phyloP scores from a whole-genome alignment of 192 early-diverging fungal genomes.

The Coemansia sp. region DNA sequence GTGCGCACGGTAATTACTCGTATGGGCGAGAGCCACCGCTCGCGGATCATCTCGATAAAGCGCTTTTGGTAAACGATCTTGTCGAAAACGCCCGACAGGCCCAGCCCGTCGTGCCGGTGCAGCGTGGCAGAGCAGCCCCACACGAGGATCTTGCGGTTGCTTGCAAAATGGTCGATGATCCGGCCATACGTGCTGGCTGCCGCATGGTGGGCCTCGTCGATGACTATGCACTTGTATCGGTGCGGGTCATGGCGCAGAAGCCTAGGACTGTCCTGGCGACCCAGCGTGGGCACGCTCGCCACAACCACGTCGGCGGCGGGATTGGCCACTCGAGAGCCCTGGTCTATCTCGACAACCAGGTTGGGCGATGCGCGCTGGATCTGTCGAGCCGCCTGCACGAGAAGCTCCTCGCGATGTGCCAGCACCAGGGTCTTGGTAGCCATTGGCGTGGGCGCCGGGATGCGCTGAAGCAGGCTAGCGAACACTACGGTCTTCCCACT shows the following conservation, averaged over 20 bases:
- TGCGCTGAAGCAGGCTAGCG: conserved; percentile 69
- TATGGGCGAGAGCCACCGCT: conserved; percentile 72
- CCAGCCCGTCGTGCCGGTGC: conserved; percentile 77
- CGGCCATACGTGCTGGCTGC: conserved; percentile 70
- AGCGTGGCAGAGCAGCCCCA: conserved; percentile 96
- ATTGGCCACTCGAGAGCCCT: conserved; percentile 60
- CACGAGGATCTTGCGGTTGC: conserved; percentile 54
- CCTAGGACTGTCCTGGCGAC: conserved; percentile 46
- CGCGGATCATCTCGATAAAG: conserved; percentile 80
- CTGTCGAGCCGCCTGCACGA: conserved; percentile 74
- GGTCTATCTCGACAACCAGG: conserved; percentile 64
- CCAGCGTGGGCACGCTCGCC: conserved; percentile 75
- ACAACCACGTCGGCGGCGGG: conserved; percentile 69
- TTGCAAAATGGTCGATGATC: conserved; percentile 71
- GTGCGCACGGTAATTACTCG: conserved; percentile 69
- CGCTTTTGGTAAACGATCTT: conserved; percentile 69
- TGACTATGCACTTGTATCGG: conserved; percentile 83
- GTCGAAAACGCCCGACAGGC: conserved; percentile 68
- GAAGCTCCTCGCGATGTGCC: conserved; percentile 85
- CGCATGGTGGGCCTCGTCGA: conserved; percentile 94
- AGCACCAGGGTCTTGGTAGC: conserved; percentile 80
- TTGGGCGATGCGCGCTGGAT: conserved; percentile 59
- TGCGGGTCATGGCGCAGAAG: conserved; percentile 67
- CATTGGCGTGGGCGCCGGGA: conserved; percentile 58
- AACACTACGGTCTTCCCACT: conserved; percentile 92